Evolutionary conservation across 2,329 filamentous ascomycete species (phyloP).

Genomic region (Tolypocladium guangdongense): DNA sequence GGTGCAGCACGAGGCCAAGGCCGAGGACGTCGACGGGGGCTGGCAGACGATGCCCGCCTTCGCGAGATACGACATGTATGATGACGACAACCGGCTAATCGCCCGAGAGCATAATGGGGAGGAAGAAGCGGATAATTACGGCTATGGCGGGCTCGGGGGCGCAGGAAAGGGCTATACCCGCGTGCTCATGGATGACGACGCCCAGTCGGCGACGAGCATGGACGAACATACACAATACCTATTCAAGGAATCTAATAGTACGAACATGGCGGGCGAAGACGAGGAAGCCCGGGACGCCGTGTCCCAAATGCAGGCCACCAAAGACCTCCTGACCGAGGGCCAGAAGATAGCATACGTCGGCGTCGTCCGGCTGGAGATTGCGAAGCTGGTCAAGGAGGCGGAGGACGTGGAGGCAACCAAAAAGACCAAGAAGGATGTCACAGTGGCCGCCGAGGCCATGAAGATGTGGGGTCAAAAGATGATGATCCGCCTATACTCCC

Average conservation of each 20-base stretch:
- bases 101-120: constrained; percentile 71
- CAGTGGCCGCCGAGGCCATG: constrained; percentile 62
- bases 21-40: constrained; percentile 48
- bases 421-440: constrained; percentile 60
- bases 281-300: constrained; percentile 78
- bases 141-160: constrained; percentile 70
- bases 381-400: constrained; percentile 61
- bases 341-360: constrained; percentile 96
- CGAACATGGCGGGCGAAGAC: constrained; percentile 57
- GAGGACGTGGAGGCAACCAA: constrained; percentile 52
- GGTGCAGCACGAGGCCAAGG: constrained; percentile 41
- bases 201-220: constrained; percentile 86
- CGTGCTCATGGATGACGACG: constrained; percentile 92
- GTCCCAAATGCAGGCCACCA: constrained; percentile 89
- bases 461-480: constrained; percentile 98
- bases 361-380: constrained; percentile 70
- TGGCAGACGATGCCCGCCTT: constrained; percentile 96
- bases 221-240: constrained; percentile 96
- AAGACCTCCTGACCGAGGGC: constrained; percentile 87
- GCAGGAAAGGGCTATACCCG: constrained; percentile 92
- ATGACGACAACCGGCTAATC: constrained; percentile 81
- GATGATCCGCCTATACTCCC: constrained; percentile 87
- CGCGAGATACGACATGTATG: constrained; percentile 88
- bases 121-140: constrained; percentile 53
- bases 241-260: constrained; percentile 63